Percentiles rank a stretch among this genome's conserved stretches.
Evolutionary conservation across 108 stramenopile species (phyloP).

Genomic region (Conticribra weissflogii): DNA sequence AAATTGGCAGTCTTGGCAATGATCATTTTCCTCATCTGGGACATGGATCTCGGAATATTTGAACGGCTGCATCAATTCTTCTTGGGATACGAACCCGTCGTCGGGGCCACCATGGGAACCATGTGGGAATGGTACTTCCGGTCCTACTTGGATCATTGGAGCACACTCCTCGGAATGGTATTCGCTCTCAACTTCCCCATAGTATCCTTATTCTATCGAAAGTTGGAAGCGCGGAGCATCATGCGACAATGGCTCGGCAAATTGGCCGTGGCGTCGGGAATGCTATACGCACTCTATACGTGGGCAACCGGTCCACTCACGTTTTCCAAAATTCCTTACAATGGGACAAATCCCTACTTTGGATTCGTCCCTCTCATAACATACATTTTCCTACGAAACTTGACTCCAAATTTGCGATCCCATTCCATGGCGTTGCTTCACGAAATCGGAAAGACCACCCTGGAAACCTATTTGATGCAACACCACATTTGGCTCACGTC

Average conservation of each 20-base stretch:
- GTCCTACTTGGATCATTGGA: conserved; percentile 95
- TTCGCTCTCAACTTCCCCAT: conserved; percentile 95
- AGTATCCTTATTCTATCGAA: conserved; percentile 82
- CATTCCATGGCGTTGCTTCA: conserved; percentile 87
- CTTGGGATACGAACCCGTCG: conserved; percentile 72
- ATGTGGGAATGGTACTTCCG: conserved; percentile 99
- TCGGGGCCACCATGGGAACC: conserved; percentile 81
- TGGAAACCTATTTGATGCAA: conserved; percentile 99
- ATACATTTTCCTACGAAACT: conserved; percentile 95
- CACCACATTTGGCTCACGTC: conserved; percentile 97
- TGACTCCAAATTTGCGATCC: conserved; percentile 83
- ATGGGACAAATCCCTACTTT: conserved; percentile 94
- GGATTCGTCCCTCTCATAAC: conserved; percentile 90
- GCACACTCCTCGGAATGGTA: conserved; percentile 94
- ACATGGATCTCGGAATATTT: conserved; percentile 79
- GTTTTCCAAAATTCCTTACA: conserved; percentile 87
- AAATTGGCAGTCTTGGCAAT: conserved; percentile 84
- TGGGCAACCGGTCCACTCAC: conserved; percentile 86
- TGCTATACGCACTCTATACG: conserved; percentile 60
- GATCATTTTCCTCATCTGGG: conserved; percentile 91
- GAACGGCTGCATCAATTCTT: conserved; percentile 78
- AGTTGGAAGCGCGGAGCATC: conserved; percentile 66
- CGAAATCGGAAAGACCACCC: conserved; percentile 94
- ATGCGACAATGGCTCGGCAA: conserved; percentile 68
- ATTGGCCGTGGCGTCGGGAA: conserved; percentile 50